A percentile compares a stretch with the other conserved stretches of the same genome.
Conservation (phyloP, 2,329 filamentous ascomycete genomes). For the Sporothrix globosa region DNA sequence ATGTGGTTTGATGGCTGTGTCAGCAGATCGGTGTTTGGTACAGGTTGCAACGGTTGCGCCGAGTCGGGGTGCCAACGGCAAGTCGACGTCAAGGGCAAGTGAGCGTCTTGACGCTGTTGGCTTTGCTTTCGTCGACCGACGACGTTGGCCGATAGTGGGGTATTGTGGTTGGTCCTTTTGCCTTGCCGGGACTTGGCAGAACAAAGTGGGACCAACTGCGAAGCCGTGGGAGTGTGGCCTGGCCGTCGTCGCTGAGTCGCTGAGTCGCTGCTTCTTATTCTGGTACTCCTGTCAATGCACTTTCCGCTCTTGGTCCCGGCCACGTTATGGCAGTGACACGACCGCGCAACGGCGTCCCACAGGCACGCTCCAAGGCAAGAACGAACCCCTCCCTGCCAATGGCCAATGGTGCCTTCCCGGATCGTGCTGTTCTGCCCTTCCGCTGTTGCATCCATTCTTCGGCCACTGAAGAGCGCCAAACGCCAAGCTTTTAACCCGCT, state of each 20-base stretch:
- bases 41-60: not conserved
- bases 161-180: not conserved
- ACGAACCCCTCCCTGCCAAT: not conserved
- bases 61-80: too few relatives aligned
- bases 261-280: not conserved
- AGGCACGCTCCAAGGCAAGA: not conserved
- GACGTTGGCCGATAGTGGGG: not conserved
- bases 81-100: too few relatives aligned
- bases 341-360: too few relatives aligned
- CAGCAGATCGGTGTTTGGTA: too few relatives aligned
- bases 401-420: constrained; percentile 2
- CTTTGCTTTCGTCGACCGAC: not conserved
- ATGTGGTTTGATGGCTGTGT: not conserved
- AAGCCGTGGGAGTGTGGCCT: too few relatives aligned
- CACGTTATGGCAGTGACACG: not conserved
- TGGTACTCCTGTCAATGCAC: not conserved
- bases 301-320: too few relatives aligned
- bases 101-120: not conserved
- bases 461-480: not conserved
- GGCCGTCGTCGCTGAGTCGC: not conserved
- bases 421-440: not conserved
- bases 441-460: not conserved
- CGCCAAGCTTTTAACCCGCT: constrained; percentile 15
- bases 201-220: not conserved
- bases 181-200: not conserved